phyloP scores from a whole-genome alignment of 768 basidiomycete genomes.

The Mycena vulgaris region DNA sequence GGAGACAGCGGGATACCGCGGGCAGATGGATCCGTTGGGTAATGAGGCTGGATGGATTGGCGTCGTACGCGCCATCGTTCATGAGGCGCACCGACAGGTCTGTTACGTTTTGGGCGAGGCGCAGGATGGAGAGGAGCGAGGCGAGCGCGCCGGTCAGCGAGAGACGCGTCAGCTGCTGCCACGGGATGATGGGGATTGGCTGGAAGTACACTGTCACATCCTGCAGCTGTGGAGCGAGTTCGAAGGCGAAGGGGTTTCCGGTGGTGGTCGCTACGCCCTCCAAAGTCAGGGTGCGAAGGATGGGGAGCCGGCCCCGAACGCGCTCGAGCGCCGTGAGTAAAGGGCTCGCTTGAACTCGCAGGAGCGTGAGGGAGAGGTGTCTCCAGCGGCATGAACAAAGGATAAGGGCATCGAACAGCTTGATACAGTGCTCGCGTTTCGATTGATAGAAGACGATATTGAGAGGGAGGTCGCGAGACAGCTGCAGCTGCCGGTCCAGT shows the following conservation, averaged over 20 bases:
- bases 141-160: background rate
- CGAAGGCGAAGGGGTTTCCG: conserved; percentile 15
- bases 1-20: background rate
- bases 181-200: conserved; percentile 3
- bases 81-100: conserved; percentile 3
- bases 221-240: conserved; percentile 1
- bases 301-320: background rate
- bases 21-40: background rate
- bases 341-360: background rate
- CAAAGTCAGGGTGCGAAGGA: background rate
- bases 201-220: conserved; percentile 2
- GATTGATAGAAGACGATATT: background rate
- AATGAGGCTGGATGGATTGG: background rate
- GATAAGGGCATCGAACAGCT: conserved; percentile 5
- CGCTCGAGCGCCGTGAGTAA: conserved; percentile 10
- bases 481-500: conserved; percentile 8
- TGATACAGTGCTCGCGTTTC: background rate
- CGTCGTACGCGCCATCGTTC: too few relatives aligned
- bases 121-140: background rate
- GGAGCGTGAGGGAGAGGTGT: background rate
- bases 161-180: conserved; percentile 4
- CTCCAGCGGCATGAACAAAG: conserved; percentile 5
- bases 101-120: conserved; percentile 2
- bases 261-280: conserved; percentile 9
- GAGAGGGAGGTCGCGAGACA: conserved; percentile 1